Percentiles rank a stretch among this genome's conserved stretches.
Evolutionary conservation across 805 yeast genomes (phyloP).

Genomic region (Zygotorulaspora florentina): DNA sequence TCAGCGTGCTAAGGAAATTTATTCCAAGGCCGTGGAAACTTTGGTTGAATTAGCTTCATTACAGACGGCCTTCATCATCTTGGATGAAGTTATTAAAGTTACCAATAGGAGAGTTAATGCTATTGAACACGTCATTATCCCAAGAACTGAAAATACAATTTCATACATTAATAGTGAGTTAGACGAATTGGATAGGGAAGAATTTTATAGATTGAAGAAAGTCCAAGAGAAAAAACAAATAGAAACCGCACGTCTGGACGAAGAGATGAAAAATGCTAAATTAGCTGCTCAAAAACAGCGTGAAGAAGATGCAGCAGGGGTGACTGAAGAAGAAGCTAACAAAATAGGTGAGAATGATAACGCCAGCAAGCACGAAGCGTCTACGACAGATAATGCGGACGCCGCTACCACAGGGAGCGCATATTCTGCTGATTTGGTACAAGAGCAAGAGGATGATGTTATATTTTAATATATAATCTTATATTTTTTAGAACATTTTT

Average conservation of each 20-base stretch:
- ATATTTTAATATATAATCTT: conserved; percentile 33
- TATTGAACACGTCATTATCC: conserved; percentile 95
- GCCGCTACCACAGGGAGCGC: conserved; percentile 12
- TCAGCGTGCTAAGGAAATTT: conserved; percentile 87
- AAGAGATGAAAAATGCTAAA: conserved; percentile 37
- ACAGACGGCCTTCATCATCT: conserved; percentile 93
- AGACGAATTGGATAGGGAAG: conserved; percentile 97
- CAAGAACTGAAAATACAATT: conserved; percentile 95
- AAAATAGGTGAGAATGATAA: conserved; percentile 19
- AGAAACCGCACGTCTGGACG: conserved; percentile 63
- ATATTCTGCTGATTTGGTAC: conserved; percentile 29
- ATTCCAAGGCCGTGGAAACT: conserved; percentile 95
- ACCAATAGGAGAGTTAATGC: conserved; percentile 98
- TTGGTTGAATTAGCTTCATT: conserved; percentile 91
- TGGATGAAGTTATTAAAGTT: conserved; percentile 96
- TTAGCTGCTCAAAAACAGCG: conserved; percentile 26
- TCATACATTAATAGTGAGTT: conserved; percentile 87
- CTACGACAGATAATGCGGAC: conserved; percentile 13
- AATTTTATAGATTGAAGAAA: conserved; percentile 91
- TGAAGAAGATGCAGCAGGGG: conserved; percentile 17
- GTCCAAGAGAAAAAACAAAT: conserved; percentile 92
- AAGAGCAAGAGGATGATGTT: conserved; percentile 44
- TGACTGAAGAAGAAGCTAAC: conserved; percentile 15
- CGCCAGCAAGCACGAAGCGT: conserved; percentile 15
- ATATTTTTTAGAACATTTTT: conserved; percentile 1